phyloP scores from a whole-genome alignment of 805 yeast genomes.

The Ogataea neopini region DNA sequence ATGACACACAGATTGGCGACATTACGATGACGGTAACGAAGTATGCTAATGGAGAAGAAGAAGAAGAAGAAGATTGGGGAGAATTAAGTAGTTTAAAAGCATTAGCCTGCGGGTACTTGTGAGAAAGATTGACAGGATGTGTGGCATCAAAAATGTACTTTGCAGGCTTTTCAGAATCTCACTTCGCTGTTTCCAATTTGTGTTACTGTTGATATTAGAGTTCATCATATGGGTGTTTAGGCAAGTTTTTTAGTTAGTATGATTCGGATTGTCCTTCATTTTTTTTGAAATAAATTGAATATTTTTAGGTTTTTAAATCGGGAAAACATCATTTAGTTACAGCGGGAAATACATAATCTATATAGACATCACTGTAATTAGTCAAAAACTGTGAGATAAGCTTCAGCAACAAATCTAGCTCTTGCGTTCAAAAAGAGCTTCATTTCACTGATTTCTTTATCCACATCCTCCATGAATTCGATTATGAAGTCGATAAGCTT shows the following conservation, averaged over 20 bases:
- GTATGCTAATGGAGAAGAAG: conserved; percentile 13
- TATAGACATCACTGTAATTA: conserved; percentile 25
- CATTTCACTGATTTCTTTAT: conserved; percentile 98
- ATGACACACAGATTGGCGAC: conserved; percentile 37
- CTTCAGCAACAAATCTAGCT: conserved; percentile 97
- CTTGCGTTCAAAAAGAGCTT: conserved; percentile 94
- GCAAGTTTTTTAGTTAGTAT: not conserved
- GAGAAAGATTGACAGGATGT: conserved; percentile 12
- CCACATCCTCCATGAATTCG: conserved; percentile 99
- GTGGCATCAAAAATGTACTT: conserved; percentile 20
- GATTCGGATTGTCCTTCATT: not conserved
- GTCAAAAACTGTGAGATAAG: conserved; percentile 88
- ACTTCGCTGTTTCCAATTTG: conserved; percentile 19
- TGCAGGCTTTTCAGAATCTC: conserved; percentile 33
- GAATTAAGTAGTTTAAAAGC: conserved; percentile 31
- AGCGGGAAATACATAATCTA: not conserved
- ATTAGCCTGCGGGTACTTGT: conserved; percentile 36
- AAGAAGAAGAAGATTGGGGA: conserved; percentile 10
- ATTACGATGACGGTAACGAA: conserved; percentile 22
- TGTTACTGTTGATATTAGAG: conserved; percentile 18
- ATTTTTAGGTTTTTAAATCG: not conserved
- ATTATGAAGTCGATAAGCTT: conserved; percentile 95
- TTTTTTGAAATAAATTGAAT: not conserved
- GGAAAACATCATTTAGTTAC: not conserved
- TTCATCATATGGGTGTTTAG: conserved; percentile 15